These are phyloP conservation scores for Parietaria judaica DNA, from an alignment of 306 rosid species.

Conservation along the genomic window DNA sequence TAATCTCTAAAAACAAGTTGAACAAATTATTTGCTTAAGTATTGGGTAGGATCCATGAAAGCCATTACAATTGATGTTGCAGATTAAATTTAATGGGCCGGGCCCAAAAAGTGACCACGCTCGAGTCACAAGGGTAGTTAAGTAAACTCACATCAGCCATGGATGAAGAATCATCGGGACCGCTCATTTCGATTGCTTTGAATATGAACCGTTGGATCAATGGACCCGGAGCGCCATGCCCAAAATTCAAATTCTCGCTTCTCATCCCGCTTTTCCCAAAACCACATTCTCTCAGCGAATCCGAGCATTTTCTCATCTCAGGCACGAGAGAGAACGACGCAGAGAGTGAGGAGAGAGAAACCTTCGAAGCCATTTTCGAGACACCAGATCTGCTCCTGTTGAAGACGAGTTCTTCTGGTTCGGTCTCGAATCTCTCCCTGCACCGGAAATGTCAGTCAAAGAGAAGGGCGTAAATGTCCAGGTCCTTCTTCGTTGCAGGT, in stretches of 20 bases:
- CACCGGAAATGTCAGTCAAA: slow-evolving; percentile 64
- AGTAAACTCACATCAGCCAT: background rate
- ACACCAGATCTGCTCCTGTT: slow-evolving; percentile 28
- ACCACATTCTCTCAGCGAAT: background rate
- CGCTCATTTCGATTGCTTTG: slow-evolving; percentile 20
- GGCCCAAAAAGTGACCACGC: background rate
- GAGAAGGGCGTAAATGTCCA: slow-evolving; percentile 97
- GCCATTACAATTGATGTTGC: background rate
- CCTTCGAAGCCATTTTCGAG: slow-evolving; percentile 5
- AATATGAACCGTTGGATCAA: slow-evolving; percentile 33
- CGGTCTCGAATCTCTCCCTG: slow-evolving; percentile 13
- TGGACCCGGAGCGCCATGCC: slow-evolving; percentile 32
- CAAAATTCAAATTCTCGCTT: slow-evolving; percentile 55
- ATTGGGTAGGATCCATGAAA: too few relatives aligned
- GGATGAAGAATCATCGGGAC: slow-evolving; percentile 7
- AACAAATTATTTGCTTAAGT: too few relatives aligned
- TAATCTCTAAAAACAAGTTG: too few relatives aligned
- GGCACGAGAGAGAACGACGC: too few relatives aligned
- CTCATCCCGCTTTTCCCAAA: slow-evolving; percentile 33
- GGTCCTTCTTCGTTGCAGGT: slow-evolving; percentile 97
- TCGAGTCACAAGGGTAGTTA: background rate
- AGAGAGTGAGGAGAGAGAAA: slow-evolving; percentile 6
- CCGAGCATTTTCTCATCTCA: slow-evolving; percentile 10
- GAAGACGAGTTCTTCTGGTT: background rate
- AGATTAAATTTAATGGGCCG: background rate